Evolutionary conservation across 2,329 filamentous ascomycete species (phyloP), one percentile per base, ranked within the genome.

Genomic region (Parastagonospora nodorum): DNA sequence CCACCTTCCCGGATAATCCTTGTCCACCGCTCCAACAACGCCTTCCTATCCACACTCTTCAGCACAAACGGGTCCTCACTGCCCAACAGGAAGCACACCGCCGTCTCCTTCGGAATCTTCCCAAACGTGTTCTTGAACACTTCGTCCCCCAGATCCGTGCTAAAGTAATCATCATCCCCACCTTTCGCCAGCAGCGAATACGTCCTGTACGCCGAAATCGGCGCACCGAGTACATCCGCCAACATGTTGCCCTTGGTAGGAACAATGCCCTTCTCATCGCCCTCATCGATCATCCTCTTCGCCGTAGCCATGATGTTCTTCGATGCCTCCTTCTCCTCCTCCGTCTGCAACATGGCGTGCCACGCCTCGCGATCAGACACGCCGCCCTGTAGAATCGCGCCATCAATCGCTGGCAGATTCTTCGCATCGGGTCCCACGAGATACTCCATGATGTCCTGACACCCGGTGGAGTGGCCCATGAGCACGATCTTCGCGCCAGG

Each of bases 111-210:
- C 45, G 82, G 75, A 48, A 90, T 76, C 42, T 75, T 76, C 3
- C 85, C 82, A 81, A 93, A 96, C n/a, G 87, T 87, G 11, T 69
- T 69, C 19, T 73, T 66, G 6, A 92, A 76, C 14, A 79, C 77
- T 29, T 82, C 78, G 36, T 84, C 81, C 0, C 77, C 72, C n/a
- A 94, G 75, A 67, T 94, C 89, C 2, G 85, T 86, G n/a, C 88
- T 92, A 75, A 96, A 96, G 67, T 89, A 90, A 69, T 96, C 92
- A 69, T 97, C 92, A 51, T 89, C 88, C 8, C 87, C 88, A 5
- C 85, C 79, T 43, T 78, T 73, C 16, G 79, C 82, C 0, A 80
- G 76, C 6, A 89, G 74, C 40, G 82, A 84, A 31, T 86, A 67
- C 69, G 84, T 87, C 36, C 86, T 70, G 39, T 76, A 75, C 7